These are phyloP conservation scores for Strigomonas culicis DNA, from an alignment of 208 protist species.

Conservation along the genomic window DNA sequence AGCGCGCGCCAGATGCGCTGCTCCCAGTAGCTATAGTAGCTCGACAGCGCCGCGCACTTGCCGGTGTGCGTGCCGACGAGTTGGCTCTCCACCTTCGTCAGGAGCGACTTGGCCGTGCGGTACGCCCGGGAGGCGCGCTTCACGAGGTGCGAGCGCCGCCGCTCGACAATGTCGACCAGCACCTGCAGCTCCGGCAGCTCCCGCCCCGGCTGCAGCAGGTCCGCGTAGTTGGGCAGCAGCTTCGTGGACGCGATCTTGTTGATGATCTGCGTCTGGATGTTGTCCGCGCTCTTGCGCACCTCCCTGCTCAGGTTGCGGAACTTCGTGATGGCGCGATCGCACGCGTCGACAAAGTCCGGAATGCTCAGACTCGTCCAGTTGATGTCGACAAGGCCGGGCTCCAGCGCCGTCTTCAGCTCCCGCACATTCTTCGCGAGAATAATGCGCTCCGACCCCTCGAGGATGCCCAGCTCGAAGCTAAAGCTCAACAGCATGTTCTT, in stretches of 20 bases:
- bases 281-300: slow-evolving; percentile 94
- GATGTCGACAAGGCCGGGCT: slow-evolving; percentile 93
- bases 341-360: slow-evolving; percentile 93
- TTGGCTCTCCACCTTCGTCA: slow-evolving; percentile 96
- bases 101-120: slow-evolving; percentile 90
- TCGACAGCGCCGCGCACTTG: slow-evolving; percentile 79
- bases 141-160: slow-evolving; percentile 64
- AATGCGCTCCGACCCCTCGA: slow-evolving; percentile 88
- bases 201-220: slow-evolving; percentile 71
- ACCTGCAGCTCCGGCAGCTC: slow-evolving; percentile 92
- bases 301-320: slow-evolving; percentile 95
- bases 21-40: slow-evolving; percentile 98
- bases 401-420: slow-evolving; percentile 87
- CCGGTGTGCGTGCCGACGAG: slow-evolving; percentile 91
- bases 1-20: slow-evolving; percentile 93
- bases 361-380: slow-evolving; percentile 99
- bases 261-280: slow-evolving; percentile 92
- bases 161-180: slow-evolving; percentile 91
- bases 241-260: slow-evolving; percentile 85
- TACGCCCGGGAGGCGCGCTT: slow-evolving; percentile 92
- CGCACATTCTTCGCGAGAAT: slow-evolving; percentile 89
- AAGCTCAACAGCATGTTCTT: slow-evolving; percentile 94
- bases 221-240: slow-evolving; percentile 78
- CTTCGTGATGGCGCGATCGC: slow-evolving; percentile 93
- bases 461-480: slow-evolving; percentile 77